Conservation (phyloP, 768 basidiomycete genomes). For the Mycena epipterygia region DNA sequence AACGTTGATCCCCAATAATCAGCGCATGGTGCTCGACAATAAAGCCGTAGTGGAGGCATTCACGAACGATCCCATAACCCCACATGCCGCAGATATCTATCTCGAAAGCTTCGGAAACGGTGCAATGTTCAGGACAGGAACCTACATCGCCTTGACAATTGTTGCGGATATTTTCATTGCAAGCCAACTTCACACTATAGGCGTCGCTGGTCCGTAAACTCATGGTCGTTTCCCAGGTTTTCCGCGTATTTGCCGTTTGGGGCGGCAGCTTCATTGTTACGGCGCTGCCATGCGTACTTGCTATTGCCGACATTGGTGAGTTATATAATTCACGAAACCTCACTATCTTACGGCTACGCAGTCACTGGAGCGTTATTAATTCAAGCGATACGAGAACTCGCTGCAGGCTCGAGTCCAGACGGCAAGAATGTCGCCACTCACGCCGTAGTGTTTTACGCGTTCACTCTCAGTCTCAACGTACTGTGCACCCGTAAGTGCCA, state of each 20-base stretch:
- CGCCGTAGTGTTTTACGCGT: slow-evolving; percentile 28
- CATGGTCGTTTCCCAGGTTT: background rate
- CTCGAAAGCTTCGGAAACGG: slow-evolving; percentile 30
- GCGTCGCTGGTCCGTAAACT: too few species aligned
- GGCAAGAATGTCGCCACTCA: slow-evolving; percentile 28
- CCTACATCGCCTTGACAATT: slow-evolving; percentile 34
- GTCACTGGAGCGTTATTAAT: slow-evolving; percentile 31
- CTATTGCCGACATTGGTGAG: slow-evolving; percentile 33
- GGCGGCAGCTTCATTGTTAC: slow-evolving; percentile 10
- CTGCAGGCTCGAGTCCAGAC: slow-evolving; percentile 27
- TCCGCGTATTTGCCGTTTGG: slow-evolving; percentile 31
- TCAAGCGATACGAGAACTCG: slow-evolving; percentile 28
- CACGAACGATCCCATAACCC: slow-evolving; percentile 25
- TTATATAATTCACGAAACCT: background rate
- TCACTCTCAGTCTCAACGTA: slow-evolving; percentile 30
- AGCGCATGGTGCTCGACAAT: slow-evolving; percentile 36
- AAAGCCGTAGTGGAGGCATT: slow-evolving; percentile 26
- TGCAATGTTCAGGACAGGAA: slow-evolving; percentile 33
- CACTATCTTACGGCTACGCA: background rate
- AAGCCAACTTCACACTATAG: background rate
- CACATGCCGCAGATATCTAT: slow-evolving; percentile 31
- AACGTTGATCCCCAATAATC: background rate
- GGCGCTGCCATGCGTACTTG: slow-evolving; percentile 20
- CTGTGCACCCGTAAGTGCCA: slow-evolving; percentile 25
- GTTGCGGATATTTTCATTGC: slow-evolving; percentile 37